These are phyloP conservation scores for Zangia roseola DNA, from an alignment of 768 basidiomycete genomes.

Conservation along the genomic window DNA sequence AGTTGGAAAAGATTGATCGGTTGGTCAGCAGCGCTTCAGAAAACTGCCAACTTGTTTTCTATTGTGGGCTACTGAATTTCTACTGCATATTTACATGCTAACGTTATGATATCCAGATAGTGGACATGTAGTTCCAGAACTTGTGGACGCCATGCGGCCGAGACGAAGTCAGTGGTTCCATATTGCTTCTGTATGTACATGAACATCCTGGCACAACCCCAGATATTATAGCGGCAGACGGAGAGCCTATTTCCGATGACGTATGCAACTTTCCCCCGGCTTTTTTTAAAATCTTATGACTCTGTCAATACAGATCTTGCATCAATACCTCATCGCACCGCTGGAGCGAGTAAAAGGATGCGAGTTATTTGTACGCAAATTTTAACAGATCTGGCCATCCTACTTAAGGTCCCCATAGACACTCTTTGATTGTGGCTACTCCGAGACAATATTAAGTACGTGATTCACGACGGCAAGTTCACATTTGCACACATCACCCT, in stretches of 20 bases:
- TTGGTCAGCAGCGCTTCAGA: conserved; percentile 37
- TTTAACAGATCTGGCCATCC: not conserved
- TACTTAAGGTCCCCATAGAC: conserved; percentile 1
- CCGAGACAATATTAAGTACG: conserved; percentile 13
- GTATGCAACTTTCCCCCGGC: too few relatives aligned
- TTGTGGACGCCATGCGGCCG: conserved; percentile 42
- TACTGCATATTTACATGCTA: not conserved
- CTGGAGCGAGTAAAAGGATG: conserved; percentile 1
- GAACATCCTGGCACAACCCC: not conserved
- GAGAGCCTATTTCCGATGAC: conserved; percentile 4
- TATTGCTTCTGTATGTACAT: too few relatives aligned
- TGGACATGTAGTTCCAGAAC: conserved; percentile 5
- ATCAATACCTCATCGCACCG: conserved; percentile 1
- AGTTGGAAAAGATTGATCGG: conserved; percentile 42
- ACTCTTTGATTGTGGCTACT: conserved; percentile 14
- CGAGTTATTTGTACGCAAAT: conserved; percentile 4
- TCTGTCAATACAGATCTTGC: conserved; percentile 7
- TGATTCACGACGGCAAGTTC: not conserved
- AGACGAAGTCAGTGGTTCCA: conserved; percentile 42
- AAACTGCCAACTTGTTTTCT: conserved; percentile 49
- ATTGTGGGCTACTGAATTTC: conserved; percentile 38
- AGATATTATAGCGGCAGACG: conserved; percentile 3
- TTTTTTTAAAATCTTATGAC: too few relatives aligned
- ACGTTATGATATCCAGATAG: conserved; percentile 3
- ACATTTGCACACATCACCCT: not conserved